Evolutionary conservation across 2,329 filamentous ascomycete species (phyloP).

Genomic region (Colletotrichum sp.): DNA sequence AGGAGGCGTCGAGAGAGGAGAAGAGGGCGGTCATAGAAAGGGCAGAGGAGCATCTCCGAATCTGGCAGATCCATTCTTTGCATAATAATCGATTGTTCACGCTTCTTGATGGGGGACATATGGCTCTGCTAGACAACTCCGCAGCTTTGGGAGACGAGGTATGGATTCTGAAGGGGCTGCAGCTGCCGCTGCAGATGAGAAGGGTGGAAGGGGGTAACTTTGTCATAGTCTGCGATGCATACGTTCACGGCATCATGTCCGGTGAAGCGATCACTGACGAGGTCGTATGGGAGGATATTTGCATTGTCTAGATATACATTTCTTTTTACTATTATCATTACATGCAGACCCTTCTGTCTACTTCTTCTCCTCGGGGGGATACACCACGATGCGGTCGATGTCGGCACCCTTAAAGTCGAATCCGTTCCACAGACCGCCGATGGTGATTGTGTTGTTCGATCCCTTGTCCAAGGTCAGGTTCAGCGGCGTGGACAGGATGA

Average conservation of each 20-base stretch:
- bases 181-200: not conserved
- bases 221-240: not conserved
- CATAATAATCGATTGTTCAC: not conserved
- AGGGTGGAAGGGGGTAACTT: not conserved
- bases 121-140: not conserved
- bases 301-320: not conserved
- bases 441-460: conserved; percentile 54
- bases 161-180: not conserved
- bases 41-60: not conserved
- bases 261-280: not conserved
- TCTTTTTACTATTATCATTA: not conserved
- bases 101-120: not conserved
- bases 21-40: not conserved
- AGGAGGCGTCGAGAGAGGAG: not conserved
- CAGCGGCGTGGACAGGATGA: conserved; percentile 63
- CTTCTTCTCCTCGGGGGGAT: conserved; percentile 51
- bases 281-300: not conserved
- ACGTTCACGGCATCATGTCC: not conserved
- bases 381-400: conserved; percentile 64
- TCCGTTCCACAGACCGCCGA: conserved; percentile 62
- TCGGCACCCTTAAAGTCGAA: conserved; percentile 63
- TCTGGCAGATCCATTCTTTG: not conserved
- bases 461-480: conserved; percentile 58
- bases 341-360: not conserved
- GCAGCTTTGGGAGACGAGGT: not conserved